Evolutionary conservation across 805 yeast genomes (phyloP).

Genomic region (Candida insectalens): DNA sequence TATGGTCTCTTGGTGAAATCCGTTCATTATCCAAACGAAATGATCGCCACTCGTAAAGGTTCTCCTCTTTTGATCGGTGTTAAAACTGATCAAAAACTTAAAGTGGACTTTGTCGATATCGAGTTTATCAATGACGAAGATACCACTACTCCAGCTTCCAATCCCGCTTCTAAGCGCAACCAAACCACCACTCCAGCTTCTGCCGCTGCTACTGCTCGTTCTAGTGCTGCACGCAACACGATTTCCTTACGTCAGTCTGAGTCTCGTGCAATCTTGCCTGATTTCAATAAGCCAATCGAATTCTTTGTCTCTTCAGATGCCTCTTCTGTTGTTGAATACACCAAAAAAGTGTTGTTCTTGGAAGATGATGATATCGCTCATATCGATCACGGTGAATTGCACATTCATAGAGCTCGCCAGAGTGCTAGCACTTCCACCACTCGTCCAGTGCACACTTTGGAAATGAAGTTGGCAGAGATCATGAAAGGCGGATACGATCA

Average conservation of each 20-base stretch:
- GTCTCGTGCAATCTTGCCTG: slow-evolving; percentile 93
- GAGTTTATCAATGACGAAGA: slow-evolving; percentile 70
- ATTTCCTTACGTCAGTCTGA: slow-evolving; percentile 28
- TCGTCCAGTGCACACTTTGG: slow-evolving; percentile 92
- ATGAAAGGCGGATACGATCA: slow-evolving; percentile 96
- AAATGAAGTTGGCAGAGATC: slow-evolving; percentile 93
- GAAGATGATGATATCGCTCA: slow-evolving; percentile 99
- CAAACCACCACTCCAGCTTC: too few species aligned
- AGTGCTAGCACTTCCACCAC: slow-evolving; percentile 85
- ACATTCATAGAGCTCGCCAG: slow-evolving; percentile 91
- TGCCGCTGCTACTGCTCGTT: not conserved
- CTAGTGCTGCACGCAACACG: slow-evolving; percentile 6
- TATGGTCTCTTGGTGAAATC: slow-evolving; percentile 93
- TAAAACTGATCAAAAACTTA: slow-evolving; percentile 87
- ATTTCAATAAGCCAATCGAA: slow-evolving; percentile 86
- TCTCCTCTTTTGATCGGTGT: slow-evolving; percentile 97
- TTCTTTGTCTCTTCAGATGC: slow-evolving; percentile 96
- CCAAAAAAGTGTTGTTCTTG: slow-evolving; percentile 90
- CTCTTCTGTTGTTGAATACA: slow-evolving; percentile 91
- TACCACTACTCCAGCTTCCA: slow-evolving; percentile 15
- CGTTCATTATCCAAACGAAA: slow-evolving; percentile 87
- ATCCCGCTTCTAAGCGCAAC: slow-evolving; percentile 17
- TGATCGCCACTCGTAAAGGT: slow-evolving; percentile 95
- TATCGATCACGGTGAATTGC: slow-evolving; percentile 95
- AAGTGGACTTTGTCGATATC: slow-evolving; percentile 96